Conservation (phyloP, 306 rosid genomes). For the Vigna angularis region DNA sequence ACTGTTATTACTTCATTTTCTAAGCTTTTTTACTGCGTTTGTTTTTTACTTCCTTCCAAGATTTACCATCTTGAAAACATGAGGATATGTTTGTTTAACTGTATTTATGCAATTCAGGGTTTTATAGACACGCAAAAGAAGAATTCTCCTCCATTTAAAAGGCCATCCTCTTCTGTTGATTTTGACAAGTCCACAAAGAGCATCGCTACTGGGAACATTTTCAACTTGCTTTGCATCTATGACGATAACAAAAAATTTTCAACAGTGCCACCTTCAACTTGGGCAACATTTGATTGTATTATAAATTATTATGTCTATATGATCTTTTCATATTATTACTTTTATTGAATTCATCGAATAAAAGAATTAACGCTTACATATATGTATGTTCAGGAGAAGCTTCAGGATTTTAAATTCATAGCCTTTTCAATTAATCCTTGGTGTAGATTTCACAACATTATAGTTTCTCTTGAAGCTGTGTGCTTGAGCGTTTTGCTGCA, state of each 20-base stretch:
- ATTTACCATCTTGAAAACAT: constrained; percentile 9
- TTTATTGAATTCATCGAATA: not conserved
- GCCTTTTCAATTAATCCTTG: constrained; percentile 39
- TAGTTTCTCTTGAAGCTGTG: constrained; percentile 25
- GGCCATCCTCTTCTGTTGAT: constrained; percentile 51
- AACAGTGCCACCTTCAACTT: constrained; percentile 54
- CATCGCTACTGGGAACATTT: constrained; percentile 32
- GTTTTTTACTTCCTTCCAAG: not conserved
- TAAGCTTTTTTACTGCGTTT: not conserved
- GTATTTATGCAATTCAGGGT: constrained; percentile 50
- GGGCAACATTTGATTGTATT: constrained; percentile 90
- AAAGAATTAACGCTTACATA: not conserved
- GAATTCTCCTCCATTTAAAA: constrained; percentile 50
- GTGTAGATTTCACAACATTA: constrained; percentile 43
- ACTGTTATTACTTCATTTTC: not conserved
- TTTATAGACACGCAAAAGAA: constrained; percentile 52
- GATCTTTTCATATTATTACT: constrained; percentile 1
- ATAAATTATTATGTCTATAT: not conserved
- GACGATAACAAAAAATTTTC: constrained; percentile 51
- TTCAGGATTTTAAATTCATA: constrained; percentile 15
- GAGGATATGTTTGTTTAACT: constrained; percentile 1
- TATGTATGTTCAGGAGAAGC: constrained; percentile 45
- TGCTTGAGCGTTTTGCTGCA: constrained; percentile 2
- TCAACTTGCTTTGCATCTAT: constrained; percentile 9
- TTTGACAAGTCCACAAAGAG: constrained; percentile 42